phyloP scores from a whole-genome alignment of 2,329 filamentous ascomycete species.

The Exophiala viscosa region DNA sequence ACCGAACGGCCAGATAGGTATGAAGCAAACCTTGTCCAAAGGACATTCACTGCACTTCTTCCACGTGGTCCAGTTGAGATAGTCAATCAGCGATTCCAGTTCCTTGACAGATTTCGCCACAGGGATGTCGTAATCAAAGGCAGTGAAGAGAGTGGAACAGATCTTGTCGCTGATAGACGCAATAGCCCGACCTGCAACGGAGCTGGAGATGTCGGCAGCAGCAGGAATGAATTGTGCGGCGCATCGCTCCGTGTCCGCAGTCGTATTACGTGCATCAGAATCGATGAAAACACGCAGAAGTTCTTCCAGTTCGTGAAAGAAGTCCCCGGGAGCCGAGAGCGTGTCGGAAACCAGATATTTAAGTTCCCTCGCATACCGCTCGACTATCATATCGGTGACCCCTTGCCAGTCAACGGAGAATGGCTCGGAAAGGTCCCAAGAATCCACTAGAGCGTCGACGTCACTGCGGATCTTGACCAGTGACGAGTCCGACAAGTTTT shows the following conservation, averaged over 20 bases:
- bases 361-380: conserved; percentile 59
- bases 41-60: conserved; percentile 52
- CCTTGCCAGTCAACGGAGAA: conserved; percentile 60
- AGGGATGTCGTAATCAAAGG: conserved; percentile 22
- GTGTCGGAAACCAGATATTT: conserved; percentile 33
- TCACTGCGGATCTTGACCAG: conserved; percentile 42
- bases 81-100: conserved; percentile 43
- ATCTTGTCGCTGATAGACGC: conserved; percentile 32
- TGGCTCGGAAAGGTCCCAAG: conserved; percentile 25
- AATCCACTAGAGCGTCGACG: conserved; percentile 42
- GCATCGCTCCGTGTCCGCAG: conserved; percentile 33
- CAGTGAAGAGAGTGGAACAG: conserved; percentile 33
- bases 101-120: conserved; percentile 1
- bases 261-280: conserved; percentile 31
- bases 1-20: conserved; percentile 64
- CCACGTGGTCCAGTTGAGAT: conserved; percentile 59
- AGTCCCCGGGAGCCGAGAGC: conserved; percentile 23
- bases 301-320: conserved; percentile 32
- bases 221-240: conserved; percentile 35
- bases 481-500: conserved; percentile 32
- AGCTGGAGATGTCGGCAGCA: conserved; percentile 2
- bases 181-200: conserved; percentile 32
- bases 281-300: conserved; percentile 37
- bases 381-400: conserved; percentile 62
- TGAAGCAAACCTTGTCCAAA: conserved; percentile 54